Percentiles rank a stretch among this genome's conserved stretches.
Conservation (phyloP, 1,284 basidiomycete species). For the Ustilago bromivora region DNA sequence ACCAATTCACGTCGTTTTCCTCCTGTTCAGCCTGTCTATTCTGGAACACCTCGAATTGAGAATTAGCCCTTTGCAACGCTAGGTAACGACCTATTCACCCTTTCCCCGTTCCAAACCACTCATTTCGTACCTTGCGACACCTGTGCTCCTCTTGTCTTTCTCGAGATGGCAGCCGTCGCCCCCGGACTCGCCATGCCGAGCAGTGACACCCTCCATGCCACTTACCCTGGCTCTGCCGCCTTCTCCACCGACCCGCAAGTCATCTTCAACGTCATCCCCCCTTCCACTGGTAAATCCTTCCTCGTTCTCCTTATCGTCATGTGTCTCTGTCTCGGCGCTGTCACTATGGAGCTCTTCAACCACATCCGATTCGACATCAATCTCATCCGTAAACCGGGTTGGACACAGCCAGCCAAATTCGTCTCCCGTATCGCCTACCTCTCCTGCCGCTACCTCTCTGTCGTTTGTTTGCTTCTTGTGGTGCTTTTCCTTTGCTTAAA, state of each 20-base stretch:
- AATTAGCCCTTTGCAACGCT: too few relatives aligned
- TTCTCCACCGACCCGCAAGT: constrained; percentile 14
- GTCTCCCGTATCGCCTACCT: constrained; percentile 41
- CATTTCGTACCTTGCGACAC: background rate
- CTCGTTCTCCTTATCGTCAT: constrained; percentile 33
- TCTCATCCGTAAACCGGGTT: constrained; percentile 40
- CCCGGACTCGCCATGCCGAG: background rate
- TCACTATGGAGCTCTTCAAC: constrained; percentile 34
- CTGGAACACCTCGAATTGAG: too few relatives aligned
- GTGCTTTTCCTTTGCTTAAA: constrained; percentile 26
- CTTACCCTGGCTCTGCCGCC: constrained; percentile 4
- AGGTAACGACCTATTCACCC: background rate
- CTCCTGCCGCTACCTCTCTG: constrained; percentile 25
- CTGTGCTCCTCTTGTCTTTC: background rate
- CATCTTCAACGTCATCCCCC: constrained; percentile 44
- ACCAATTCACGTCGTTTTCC: too few relatives aligned
- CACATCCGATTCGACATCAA: constrained; percentile 42
- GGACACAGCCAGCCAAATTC: constrained; percentile 38
- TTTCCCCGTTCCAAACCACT: too few relatives aligned
- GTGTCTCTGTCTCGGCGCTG: constrained; percentile 39
- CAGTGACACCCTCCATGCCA: constrained; percentile 13
- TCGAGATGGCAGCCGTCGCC: constrained; percentile 2
- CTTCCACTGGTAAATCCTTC: constrained; percentile 23
- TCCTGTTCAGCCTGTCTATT: too few relatives aligned
- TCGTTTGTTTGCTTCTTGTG: constrained; percentile 18